Conservation (phyloP, 495 filamentous ascomycete species). For the Talaromyces adpressus region DNA sequence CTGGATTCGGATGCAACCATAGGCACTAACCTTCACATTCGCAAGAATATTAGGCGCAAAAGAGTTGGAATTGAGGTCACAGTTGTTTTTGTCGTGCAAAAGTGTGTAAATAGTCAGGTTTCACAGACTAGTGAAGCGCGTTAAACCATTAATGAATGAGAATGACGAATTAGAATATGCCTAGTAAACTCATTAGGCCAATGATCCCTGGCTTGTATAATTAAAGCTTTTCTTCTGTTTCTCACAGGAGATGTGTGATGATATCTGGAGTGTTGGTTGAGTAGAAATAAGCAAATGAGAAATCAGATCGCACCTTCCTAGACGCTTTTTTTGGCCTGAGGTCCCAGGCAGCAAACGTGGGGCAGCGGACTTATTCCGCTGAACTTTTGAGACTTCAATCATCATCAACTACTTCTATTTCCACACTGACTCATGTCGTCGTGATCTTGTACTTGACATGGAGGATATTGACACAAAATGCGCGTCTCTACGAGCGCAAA, state of each 20-base stretch:
- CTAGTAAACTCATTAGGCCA: background rate
- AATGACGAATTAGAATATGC: background rate
- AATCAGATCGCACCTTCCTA: background rate
- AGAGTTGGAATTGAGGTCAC: background rate
- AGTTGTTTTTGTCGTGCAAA: background rate
- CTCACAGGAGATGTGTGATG: too few relatives aligned
- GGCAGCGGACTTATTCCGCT: background rate
- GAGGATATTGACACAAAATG: conserved; percentile 23
- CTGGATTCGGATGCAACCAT: background rate
- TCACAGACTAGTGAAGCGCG: background rate
- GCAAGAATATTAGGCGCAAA: background rate
- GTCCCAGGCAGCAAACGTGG: background rate
- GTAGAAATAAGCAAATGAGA: background rate
- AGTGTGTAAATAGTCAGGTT: background rate
- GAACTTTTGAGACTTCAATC: background rate
- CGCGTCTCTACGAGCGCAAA: conserved; percentile 33
- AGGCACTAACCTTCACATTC: background rate
- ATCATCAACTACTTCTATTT: background rate
- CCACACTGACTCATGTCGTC: background rate
- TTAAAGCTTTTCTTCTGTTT: too few relatives aligned
- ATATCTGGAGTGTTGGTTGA: background rate
- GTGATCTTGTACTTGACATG: background rate
- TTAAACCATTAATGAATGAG: background rate
- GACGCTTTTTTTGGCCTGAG: background rate
- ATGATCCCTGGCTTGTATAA: too few relatives aligned